Conservation (phyloP, 2,329 filamentous ascomycete genomes). For the Calonectria naviculata region DNA sequence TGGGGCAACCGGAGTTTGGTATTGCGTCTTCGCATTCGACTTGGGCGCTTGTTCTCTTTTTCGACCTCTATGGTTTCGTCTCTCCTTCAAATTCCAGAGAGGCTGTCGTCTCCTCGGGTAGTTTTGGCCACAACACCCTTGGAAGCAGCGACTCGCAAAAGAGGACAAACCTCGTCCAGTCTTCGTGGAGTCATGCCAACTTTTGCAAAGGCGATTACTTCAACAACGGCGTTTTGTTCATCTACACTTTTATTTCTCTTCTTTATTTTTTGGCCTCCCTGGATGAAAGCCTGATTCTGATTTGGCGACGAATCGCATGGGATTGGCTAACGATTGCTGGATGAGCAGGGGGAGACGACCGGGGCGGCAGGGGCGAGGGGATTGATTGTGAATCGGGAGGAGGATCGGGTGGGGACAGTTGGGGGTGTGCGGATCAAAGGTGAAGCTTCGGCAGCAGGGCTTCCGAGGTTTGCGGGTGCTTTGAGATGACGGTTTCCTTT, state of each 20-base stretch:
- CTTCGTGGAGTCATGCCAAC: conserved; percentile 21
- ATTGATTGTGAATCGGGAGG: neutral
- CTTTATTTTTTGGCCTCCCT: conserved; percentile 18
- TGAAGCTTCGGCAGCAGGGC: conserved; percentile 26
- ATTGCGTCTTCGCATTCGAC: neutral
- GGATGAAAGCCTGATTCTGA: conserved; percentile 16
- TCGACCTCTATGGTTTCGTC: conserved; percentile 20
- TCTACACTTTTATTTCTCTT: conserved; percentile 13
- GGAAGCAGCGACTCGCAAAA: conserved; percentile 34
- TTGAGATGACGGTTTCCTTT: conserved; percentile 9
- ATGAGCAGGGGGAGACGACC: conserved; percentile 8
- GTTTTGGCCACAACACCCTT: conserved; percentile 25
- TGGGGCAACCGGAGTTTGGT: neutral
- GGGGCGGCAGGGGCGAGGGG: conserved; percentile 14
- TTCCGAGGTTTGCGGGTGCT: conserved; percentile 15
- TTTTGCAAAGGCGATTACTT: conserved; percentile 12
- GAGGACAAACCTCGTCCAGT: conserved; percentile 32
- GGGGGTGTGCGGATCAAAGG: conserved; percentile 23
- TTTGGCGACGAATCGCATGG: conserved; percentile 5
- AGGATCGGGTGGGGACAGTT: conserved; percentile 19
- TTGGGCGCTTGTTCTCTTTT: conserved; percentile 12
- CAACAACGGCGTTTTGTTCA: conserved; percentile 16
- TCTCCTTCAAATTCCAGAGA: conserved; percentile 31
- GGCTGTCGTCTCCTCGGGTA: conserved; percentile 27
- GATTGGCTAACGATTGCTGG: conserved; percentile 22